These are phyloP conservation scores for Microdochium paspali DNA, from an alignment of 2,329 filamentous ascomycete species.

Conservation along the genomic window DNA sequence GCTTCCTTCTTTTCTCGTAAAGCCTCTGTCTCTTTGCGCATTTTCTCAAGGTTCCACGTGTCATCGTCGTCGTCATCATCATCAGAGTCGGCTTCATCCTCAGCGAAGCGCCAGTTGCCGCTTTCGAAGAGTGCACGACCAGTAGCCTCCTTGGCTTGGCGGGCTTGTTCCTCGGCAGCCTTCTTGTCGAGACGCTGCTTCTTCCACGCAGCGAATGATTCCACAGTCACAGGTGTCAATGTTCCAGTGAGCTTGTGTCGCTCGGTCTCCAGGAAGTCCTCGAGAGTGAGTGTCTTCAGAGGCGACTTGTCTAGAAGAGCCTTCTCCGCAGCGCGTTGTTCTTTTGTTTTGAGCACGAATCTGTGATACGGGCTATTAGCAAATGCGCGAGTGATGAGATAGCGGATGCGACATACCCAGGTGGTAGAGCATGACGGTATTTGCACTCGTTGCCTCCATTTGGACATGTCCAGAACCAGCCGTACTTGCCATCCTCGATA, in stretches of 20 bases:
- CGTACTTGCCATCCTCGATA: slow-evolving; percentile 97
- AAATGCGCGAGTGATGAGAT: slow-evolving; percentile 1
- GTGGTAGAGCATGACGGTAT: slow-evolving; percentile 92
- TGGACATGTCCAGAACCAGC: slow-evolving; percentile 98
- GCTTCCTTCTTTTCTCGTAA: slow-evolving; percentile 68
- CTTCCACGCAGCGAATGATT: slow-evolving; percentile 96
- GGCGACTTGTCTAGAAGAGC: slow-evolving; percentile 93
- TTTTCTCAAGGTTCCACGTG: slow-evolving; percentile 70
- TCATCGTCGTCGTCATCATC: slow-evolving; percentile 51
- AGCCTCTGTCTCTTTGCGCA: slow-evolving; percentile 78
- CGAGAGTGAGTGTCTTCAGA: slow-evolving; percentile 84
- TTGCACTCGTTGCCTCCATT: slow-evolving; percentile 97
- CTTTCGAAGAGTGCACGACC: slow-evolving; percentile 93
- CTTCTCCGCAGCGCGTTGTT: slow-evolving; percentile 91
- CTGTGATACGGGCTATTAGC: slow-evolving; percentile 34
- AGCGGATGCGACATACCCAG: slow-evolving; percentile 57
- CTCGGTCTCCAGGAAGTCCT: slow-evolving; percentile 96
- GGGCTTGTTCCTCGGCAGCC: slow-evolving; percentile 82
- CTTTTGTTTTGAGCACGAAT: slow-evolving; percentile 95
- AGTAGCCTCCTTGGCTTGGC: slow-evolving; percentile 88
- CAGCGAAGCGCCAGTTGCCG: slow-evolving; percentile 74
- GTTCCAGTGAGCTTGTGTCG: slow-evolving; percentile 88
- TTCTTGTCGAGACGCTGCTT: slow-evolving; percentile 91
- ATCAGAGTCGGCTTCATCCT: slow-evolving; percentile 41
- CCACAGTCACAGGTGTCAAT: slow-evolving; percentile 86